Evolutionary conservation across 495 filamentous ascomycete species (phyloP).

Genomic region (Cercophora scortea): DNA sequence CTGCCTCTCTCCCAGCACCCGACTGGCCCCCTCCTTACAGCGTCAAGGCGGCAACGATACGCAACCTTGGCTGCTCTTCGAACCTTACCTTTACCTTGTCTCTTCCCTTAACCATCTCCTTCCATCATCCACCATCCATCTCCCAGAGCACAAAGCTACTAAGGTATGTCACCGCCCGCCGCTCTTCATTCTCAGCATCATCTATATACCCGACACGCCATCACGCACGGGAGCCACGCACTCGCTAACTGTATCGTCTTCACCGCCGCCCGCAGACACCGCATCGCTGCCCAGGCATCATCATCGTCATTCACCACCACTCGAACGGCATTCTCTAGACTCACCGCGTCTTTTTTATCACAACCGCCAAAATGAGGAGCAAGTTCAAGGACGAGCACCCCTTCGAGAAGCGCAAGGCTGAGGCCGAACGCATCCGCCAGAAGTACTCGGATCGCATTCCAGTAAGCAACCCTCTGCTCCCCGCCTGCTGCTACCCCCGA

Average conservation of each 20-base stretch:
- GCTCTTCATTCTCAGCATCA: too few relatives aligned
- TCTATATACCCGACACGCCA: not conserved
- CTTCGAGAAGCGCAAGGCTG: slow-evolving; percentile 99
- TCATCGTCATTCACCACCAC: not conserved
- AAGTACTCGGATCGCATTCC: slow-evolving; percentile 99
- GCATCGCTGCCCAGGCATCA: not conserved
- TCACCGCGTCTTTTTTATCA: not conserved
- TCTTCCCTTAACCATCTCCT: slow-evolving; percentile 2
- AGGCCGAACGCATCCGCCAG: slow-evolving; percentile 97
- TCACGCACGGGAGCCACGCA: not conserved
- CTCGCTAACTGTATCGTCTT: not conserved
- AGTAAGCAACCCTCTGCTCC: slow-evolving; percentile 49
- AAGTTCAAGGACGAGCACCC: slow-evolving; percentile 99
- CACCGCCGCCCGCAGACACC: not conserved
- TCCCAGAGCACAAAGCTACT: not conserved
- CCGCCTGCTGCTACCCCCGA: not conserved
- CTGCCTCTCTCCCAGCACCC: slow-evolving; percentile 2
- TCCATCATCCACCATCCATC: slow-evolving; percentile 1
- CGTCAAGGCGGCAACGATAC: slow-evolving; percentile 16
- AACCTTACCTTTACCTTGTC: slow-evolving; percentile 4
- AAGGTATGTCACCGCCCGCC: not conserved
- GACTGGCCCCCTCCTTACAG: not conserved
- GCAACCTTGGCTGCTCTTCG: not conserved
- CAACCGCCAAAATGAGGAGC: slow-evolving; percentile 67
- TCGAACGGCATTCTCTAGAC: not conserved